phyloP scores from a whole-genome alignment of 768 basidiomycete genomes.

The Paxillus rubicundulus region DNA sequence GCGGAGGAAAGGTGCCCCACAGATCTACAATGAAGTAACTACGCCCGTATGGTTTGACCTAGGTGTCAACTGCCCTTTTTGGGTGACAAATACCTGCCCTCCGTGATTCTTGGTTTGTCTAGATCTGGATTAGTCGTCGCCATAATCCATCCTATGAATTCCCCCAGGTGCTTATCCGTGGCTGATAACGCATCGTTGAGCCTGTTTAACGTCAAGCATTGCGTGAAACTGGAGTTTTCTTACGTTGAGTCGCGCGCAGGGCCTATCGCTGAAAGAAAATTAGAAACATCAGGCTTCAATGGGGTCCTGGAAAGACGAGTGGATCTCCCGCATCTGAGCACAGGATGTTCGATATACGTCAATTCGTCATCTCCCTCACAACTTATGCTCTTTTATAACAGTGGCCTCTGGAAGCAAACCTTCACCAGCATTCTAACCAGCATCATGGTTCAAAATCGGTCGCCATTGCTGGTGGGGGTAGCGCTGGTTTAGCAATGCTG shows the following conservation, averaged over 20 bases:
- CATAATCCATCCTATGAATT: no score
- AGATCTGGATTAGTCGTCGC: no score
- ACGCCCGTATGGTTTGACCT: no score
- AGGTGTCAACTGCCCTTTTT: no score
- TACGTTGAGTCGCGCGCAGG: not conserved
- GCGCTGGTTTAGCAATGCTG: constrained; percentile 50
- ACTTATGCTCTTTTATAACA: not conserved
- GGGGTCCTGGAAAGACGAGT: not conserved
- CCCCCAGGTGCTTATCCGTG: no score
- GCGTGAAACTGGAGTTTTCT: not conserved
- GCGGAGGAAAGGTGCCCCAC: no score
- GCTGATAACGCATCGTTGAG: no score
- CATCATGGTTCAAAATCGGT: constrained; percentile 38
- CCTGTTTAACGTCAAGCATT: not conserved
- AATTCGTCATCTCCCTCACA: not conserved
- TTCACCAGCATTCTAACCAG: not conserved
- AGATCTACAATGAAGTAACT: no score
- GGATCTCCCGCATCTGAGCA: not conserved
- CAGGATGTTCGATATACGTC: not conserved
- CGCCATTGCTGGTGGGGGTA: constrained; percentile 54
- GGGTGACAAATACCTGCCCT: no score
- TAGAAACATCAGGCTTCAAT: not conserved
- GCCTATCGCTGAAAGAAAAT: not conserved
- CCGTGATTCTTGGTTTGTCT: no score
- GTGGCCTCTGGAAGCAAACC: not conserved